These are phyloP conservation scores for Candida awuae DNA, from an alignment of 805 yeast genomes.

Conservation along the genomic window DNA sequence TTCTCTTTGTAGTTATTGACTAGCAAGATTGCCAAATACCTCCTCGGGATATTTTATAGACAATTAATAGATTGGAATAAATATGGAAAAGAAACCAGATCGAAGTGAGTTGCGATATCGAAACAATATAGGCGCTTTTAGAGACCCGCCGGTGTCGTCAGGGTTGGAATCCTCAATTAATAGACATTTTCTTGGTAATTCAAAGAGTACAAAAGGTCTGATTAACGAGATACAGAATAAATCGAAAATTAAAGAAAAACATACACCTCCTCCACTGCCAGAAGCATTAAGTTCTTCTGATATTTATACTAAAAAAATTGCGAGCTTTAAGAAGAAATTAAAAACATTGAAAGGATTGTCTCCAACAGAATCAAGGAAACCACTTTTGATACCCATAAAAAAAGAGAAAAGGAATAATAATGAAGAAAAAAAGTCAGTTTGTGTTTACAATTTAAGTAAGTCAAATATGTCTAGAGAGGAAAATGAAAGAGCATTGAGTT, in stretches of 20 bases:
- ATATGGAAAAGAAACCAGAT: too few species aligned
- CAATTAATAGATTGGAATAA: too few species aligned
- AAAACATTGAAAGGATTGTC: constrained; percentile 9
- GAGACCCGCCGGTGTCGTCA: constrained; percentile 4
- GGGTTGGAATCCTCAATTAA: constrained; percentile 6
- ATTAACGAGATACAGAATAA: neutral
- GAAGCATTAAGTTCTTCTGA: constrained; percentile 11
- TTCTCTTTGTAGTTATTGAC: too few species aligned
- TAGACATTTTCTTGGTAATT: constrained; percentile 5
- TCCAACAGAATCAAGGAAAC: neutral
- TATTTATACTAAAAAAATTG: constrained; percentile 16
- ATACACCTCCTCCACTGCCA: constrained; percentile 18
- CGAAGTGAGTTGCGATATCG: too few species aligned
- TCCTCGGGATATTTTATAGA: too few species aligned
- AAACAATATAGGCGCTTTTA: constrained; percentile 23
- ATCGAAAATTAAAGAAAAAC: neutral
- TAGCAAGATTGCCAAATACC: too few species aligned
- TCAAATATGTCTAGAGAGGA: too few species aligned
- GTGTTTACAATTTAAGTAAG: too few species aligned
- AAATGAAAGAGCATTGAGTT: too few species aligned
- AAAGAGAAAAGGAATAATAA: too few species aligned
- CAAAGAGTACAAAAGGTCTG: neutral
- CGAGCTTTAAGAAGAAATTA: constrained; percentile 19
- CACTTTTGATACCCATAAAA: neutral
- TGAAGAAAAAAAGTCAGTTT: too few species aligned